Evolutionary conservation across 1,139 yeast species (phyloP).

Genomic region (Magnusiomyces paraingens): DNA sequence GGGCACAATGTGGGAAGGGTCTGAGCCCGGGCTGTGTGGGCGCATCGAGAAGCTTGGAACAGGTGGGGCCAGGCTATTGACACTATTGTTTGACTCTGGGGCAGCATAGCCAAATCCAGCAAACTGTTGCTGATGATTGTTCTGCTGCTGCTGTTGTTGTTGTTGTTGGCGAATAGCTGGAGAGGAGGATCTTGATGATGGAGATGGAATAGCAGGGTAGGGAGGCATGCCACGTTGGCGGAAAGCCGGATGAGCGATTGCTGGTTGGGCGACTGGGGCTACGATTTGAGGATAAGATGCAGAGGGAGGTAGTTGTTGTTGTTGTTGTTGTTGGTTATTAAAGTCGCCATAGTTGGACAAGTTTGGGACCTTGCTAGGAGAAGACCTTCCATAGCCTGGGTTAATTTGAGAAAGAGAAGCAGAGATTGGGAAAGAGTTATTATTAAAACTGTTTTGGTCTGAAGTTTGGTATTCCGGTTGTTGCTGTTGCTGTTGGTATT

Average conservation of each 20-base stretch:
- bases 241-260: background rate
- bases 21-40: slow-evolving; percentile 4
- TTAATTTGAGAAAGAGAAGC: background rate
- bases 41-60: slow-evolving; percentile 2
- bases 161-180: background rate
- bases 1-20: slow-evolving; percentile 7
- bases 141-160: background rate
- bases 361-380: background rate
- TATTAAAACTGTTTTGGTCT: background rate
- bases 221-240: too few relatives aligned
- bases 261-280: background rate
- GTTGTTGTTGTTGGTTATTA: background rate
- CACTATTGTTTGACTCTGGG: background rate
- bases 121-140: too few relatives aligned
- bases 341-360: background rate
- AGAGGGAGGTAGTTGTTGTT: background rate
- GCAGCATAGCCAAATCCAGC: background rate
- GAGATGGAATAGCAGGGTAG: too few relatives aligned
- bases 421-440: background rate
- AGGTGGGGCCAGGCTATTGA: slow-evolving; percentile 4
- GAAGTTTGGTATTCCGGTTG: background rate
- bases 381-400: background rate
- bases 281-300: background rate
- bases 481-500: background rate
- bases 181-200: background rate